phyloP scores from a whole-genome alignment of 2,329 filamentous ascomycete genomes.

The Kalmusia sp. region DNA sequence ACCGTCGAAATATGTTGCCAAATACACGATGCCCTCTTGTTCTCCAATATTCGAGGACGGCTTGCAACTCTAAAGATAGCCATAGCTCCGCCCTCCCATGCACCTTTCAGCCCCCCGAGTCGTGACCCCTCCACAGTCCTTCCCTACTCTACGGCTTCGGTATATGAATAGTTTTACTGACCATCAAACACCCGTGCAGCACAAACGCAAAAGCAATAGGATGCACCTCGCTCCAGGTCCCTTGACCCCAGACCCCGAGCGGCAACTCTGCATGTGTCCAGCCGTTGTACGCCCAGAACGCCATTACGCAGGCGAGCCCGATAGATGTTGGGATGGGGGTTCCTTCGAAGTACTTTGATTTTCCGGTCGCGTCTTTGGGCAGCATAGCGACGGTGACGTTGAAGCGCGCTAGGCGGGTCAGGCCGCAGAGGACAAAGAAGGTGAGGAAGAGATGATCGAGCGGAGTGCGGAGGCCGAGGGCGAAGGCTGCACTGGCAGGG shows the following conservation, averaged over 20 bases:
- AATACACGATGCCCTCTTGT: background rate
- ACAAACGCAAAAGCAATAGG: constrained; percentile 82
- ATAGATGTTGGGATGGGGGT: constrained; percentile 94
- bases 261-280: constrained; percentile 84
- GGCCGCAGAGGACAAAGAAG: constrained; percentile 93
- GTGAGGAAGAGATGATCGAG: constrained; percentile 82
- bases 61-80: background rate
- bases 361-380: constrained; percentile 90
- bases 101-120: background rate
- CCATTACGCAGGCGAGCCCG: constrained; percentile 82
- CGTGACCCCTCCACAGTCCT: background rate
- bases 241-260: constrained; percentile 71
- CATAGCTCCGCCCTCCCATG: background rate
- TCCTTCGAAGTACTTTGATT: constrained; percentile 95
- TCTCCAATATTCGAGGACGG: background rate
- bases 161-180: constrained; percentile 92
- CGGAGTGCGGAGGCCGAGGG: constrained; percentile 83
- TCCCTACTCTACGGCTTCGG: constrained; percentile 75
- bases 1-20: background rate
- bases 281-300: constrained; percentile 82
- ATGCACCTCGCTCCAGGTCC: constrained; percentile 80
- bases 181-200: constrained; percentile 91
- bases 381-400: constrained; percentile 92
- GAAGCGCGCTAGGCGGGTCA: constrained; percentile 93
- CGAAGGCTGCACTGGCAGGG: constrained; percentile 86